phyloP scores from a whole-genome alignment of 805 yeast genomes.

The Yamadazyma takamatsuzukensis region DNA sequence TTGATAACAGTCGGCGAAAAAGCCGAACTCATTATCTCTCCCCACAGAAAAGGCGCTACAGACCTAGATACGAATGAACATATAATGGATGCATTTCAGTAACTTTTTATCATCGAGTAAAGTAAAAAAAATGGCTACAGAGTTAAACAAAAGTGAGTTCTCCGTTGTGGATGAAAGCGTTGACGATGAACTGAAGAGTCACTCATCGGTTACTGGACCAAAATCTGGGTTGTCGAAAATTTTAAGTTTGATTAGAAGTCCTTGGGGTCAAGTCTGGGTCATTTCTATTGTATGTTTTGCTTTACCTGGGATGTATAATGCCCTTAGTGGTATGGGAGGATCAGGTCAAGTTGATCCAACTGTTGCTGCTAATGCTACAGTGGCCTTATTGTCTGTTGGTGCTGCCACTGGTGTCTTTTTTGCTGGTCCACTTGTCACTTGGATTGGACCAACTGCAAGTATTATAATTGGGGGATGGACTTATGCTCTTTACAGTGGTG shows the following conservation, averaged over 20 bases:
- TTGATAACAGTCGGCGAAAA: no score
- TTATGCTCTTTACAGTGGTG: slow-evolving; percentile 44
- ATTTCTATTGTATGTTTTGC: slow-evolving; percentile 35
- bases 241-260: not conserved
- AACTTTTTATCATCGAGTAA: no score
- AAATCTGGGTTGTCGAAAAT: no score
- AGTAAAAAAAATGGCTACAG: no score
- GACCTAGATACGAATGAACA: no score
- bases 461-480: slow-evolving; percentile 47
- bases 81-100: no score
- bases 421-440: slow-evolving; percentile 46
- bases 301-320: slow-evolving; percentile 36
- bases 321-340: slow-evolving; percentile 42
- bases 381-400: slow-evolving; percentile 45
- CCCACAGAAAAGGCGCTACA: no score
- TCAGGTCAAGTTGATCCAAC: slow-evolving; percentile 32
- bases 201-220: no score
- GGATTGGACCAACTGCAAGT: slow-evolving; percentile 36
- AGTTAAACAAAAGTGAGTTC: no score
- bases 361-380: slow-evolving; percentile 41
- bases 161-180: no score
- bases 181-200: no score
- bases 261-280: slow-evolving; percentile 30
- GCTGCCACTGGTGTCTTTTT: slow-evolving; percentile 44
- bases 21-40: no score